Evolutionary conservation across 306 rosid species (phyloP).

Genomic region (Dalbergia cultrata): DNA sequence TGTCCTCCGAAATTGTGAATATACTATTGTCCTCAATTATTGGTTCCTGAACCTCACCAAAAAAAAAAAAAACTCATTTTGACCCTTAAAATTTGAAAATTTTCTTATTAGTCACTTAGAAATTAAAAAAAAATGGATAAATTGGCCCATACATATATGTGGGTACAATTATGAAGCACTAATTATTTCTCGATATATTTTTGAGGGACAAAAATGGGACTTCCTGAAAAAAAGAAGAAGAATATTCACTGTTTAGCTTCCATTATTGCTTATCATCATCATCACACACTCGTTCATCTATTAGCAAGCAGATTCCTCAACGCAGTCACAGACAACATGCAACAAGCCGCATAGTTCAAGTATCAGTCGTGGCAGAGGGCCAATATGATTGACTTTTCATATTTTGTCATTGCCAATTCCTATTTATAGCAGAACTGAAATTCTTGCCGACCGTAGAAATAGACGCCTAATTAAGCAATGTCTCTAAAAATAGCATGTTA

Average conservation of each 20-base stretch:
- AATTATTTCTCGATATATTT: no score
- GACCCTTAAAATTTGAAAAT: no score
- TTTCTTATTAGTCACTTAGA: no score
- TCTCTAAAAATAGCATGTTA: not conserved
- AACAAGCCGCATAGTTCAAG: not conserved
- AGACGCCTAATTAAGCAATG: no score
- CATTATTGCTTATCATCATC: constrained; percentile 38
- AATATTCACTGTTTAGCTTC: constrained; percentile 18
- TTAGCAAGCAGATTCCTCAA: constrained; percentile 15
- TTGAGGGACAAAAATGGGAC: no score
- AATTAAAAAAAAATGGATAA: no score
- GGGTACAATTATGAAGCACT: no score
- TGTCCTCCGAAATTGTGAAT: constrained; percentile 38
- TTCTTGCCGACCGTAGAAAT: not conserved
- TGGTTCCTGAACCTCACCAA: not conserved
- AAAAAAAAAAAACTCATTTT: no score
- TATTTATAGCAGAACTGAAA: no score
- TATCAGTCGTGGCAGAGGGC: not conserved
- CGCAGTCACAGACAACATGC: not conserved
- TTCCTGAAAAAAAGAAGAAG: no score
- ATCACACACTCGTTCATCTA: not conserved
- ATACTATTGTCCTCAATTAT: constrained; percentile 44
- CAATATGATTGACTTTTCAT: not conserved
- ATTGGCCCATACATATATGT: no score
- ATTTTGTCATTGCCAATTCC: no score